phyloP scores from a whole-genome alignment of 2,329 filamentous ascomycete species.

The Lachnellula suecica region DNA sequence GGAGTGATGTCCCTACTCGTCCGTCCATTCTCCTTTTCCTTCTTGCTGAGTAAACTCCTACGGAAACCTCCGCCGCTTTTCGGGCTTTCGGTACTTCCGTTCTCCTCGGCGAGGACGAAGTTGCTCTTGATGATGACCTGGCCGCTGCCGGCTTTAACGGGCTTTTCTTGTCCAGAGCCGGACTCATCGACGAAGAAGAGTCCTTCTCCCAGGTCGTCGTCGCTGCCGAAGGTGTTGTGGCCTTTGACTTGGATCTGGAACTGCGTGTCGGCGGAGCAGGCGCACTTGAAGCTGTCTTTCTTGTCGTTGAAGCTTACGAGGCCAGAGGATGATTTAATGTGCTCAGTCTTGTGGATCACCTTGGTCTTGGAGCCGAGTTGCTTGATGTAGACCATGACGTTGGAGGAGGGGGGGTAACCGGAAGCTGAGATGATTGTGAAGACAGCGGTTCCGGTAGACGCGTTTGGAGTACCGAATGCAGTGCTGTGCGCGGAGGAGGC shows the following conservation, averaged over 20 bases:
- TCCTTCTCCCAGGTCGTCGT: conserved; percentile 80
- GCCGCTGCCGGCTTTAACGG: conserved; percentile 71
- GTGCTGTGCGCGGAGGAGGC: conserved; percentile 67
- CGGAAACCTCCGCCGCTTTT: conserved; percentile 41
- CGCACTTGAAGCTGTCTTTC: conserved; percentile 71
- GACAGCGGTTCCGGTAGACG: conserved; percentile 70
- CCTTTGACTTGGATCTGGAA: conserved; percentile 87
- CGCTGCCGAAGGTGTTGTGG: conserved; percentile 80
- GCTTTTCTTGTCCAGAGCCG: conserved; percentile 66
- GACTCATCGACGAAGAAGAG: conserved; percentile 91
- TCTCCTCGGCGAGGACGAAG: conserved; percentile 56
- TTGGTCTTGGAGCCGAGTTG: conserved; percentile 69
- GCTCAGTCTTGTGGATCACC: conserved; percentile 88
- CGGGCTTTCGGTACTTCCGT: conserved; percentile 38
- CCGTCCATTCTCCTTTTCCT: conserved; percentile 36
- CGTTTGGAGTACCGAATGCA: conserved; percentile 49
- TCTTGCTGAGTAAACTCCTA: conserved; percentile 56
- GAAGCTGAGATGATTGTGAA: conserved; percentile 79
- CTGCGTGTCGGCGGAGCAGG: conserved; percentile 76
- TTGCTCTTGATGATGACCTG: conserved; percentile 71
- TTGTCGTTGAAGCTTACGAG: conserved; percentile 64
- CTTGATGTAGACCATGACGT: conserved; percentile 75
- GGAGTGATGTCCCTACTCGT: conserved; percentile 44
- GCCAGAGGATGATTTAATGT: conserved; percentile 71
- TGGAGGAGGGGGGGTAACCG: conserved; percentile 73